phyloP scores from a whole-genome alignment of 208 protist species.

The Trichomonas vaginalis region DNA sequence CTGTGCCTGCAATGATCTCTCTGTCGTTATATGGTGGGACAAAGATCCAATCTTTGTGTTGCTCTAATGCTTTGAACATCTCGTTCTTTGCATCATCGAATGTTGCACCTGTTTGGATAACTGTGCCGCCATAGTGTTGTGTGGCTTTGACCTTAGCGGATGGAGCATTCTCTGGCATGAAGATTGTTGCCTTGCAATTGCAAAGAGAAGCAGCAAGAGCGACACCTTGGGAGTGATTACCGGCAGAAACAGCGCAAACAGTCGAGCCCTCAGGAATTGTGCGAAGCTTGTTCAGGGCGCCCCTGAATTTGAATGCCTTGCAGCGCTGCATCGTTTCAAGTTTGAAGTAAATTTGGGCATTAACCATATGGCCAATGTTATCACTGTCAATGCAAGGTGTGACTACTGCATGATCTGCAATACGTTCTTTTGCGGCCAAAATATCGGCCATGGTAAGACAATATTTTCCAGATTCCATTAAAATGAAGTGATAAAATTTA shows the following conservation, averaged over 20 bases:
- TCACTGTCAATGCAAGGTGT: neutral
- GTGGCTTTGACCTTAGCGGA: constrained; percentile 50
- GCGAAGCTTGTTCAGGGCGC: constrained; percentile 54
- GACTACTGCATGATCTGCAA: neutral
- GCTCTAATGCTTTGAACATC: constrained; percentile 24
- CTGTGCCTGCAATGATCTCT: constrained; percentile 58
- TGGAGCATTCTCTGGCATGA: constrained; percentile 57
- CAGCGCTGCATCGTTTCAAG: constrained; percentile 47
- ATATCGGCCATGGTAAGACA: neutral
- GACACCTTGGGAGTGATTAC: constrained; percentile 68
- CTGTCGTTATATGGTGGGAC: constrained; percentile 71
- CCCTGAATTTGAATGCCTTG: constrained; percentile 52
- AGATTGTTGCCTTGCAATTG: constrained; percentile 51
- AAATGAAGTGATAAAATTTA: neutral
- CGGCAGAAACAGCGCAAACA: constrained; percentile 61
- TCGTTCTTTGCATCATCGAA: constrained; percentile 37
- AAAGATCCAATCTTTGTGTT: constrained; percentile 48
- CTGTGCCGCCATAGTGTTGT: constrained; percentile 17
- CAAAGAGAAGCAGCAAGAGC: constrained; percentile 50
- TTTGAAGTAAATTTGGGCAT: constrained; percentile 39
- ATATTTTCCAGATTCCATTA: neutral
- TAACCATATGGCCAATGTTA: neutral
- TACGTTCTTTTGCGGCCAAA: neutral
- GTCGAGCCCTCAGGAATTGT: constrained; percentile 39
- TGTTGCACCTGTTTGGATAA: constrained; percentile 32